phyloP scores from a whole-genome alignment of 139 green algal species.

The Spirogloea muscicola region DNA sequence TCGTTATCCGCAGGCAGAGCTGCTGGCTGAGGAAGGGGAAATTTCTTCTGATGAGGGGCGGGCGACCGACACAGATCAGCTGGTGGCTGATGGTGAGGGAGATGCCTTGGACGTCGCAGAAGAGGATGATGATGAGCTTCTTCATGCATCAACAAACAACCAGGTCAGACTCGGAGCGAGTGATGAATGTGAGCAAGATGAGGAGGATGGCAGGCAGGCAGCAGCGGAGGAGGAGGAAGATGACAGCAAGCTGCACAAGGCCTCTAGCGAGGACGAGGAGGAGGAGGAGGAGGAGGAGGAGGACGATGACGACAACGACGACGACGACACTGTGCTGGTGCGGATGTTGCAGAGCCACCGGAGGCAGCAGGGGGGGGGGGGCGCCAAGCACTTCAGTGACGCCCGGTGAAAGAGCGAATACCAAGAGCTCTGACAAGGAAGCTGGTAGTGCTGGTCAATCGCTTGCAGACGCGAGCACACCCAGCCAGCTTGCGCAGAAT shows the following conservation, averaged over 20 bases:
- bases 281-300: conserved; percentile 34
- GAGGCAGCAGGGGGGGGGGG: neutral
- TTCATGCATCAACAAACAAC: too few species aligned
- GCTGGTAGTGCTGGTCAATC: neutral
- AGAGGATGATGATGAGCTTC: conserved; percentile 12
- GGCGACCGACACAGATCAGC: neutral
- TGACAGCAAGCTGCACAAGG: neutral
- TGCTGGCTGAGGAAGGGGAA: conserved; percentile 22
- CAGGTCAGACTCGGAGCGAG: too few species aligned
- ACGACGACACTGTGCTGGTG: conserved; percentile 62
- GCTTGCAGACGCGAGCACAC: neutral
- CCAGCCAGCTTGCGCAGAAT: too few species aligned
- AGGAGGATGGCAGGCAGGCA: too few species aligned
- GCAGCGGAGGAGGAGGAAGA: too few species aligned
- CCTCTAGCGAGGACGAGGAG: neutral
- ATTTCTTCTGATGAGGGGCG: neutral
- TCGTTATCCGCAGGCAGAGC: too few species aligned
- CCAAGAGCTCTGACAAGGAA: too few species aligned
- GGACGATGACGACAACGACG: conserved; percentile 47
- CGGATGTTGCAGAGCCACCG: conserved; percentile 47
- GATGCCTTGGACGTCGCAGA: conserved; percentile 1
- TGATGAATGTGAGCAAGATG: too few species aligned
- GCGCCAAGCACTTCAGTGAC: too few species aligned
- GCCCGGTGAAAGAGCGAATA: too few species aligned
- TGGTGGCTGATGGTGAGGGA: conserved; percentile 5